A percentile compares a stretch with the other conserved stretches of the same genome.
Conservation (phyloP, 306 rosid genomes). For the Malus domestica region DNA sequence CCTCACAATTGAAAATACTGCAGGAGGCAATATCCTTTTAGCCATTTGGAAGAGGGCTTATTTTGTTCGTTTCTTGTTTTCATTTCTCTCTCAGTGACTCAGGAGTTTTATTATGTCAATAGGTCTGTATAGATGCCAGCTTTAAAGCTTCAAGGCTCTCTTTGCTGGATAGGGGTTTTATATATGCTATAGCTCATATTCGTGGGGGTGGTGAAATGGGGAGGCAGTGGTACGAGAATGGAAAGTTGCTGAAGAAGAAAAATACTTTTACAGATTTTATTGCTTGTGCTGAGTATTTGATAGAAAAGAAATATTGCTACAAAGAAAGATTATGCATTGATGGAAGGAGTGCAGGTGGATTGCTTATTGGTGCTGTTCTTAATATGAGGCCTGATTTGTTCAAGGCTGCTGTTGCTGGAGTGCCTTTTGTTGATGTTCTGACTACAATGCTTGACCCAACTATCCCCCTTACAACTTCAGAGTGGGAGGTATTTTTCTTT, state of each 20-base stretch:
- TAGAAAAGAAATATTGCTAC: conserved; percentile 62
- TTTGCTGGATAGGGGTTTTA: conserved; percentile 78
- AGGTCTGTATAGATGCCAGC: conserved; percentile 67
- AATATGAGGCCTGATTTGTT: conserved; percentile 98
- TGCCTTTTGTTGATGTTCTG: conserved; percentile 92
- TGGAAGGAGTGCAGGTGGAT: conserved; percentile 96
- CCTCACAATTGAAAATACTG: conserved; percentile 1
- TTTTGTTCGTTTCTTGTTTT: neutral
- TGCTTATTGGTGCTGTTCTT: conserved; percentile 89
- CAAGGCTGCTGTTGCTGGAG: conserved; percentile 87
- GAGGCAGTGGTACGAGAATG: conserved; percentile 95
- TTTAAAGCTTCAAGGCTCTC: conserved; percentile 78
- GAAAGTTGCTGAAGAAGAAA: conserved; percentile 77
- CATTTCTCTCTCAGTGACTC: conserved; percentile 4
- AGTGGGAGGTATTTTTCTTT: conserved; percentile 77
- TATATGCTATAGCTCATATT: conserved; percentile 84
- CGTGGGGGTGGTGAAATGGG: conserved; percentile 99
- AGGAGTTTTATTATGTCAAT: conserved; percentile 26
- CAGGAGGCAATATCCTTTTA: conserved; percentile 4
- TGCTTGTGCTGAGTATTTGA: conserved; percentile 81
- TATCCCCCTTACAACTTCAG: conserved; percentile 90
- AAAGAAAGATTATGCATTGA: conserved; percentile 68
- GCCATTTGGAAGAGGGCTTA: conserved; percentile 8
- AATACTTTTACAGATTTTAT: conserved; percentile 90
- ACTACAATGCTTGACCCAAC: conserved; percentile 98